phyloP scores from a whole-genome alignment of 768 basidiomycete genomes.

The Serendipita vermifera region DNA sequence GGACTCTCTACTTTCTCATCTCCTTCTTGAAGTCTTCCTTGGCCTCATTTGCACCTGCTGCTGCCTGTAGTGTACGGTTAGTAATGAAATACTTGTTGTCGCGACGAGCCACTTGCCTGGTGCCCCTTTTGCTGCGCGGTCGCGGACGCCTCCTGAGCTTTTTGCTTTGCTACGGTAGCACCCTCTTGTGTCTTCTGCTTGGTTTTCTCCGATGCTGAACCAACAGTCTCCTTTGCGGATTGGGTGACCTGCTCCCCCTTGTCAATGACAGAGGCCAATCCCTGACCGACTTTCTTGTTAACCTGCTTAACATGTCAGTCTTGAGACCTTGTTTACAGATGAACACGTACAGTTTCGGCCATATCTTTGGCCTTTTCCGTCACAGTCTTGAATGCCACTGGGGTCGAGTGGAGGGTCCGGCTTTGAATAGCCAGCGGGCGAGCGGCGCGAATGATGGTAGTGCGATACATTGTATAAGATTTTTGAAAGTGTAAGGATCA shows the following conservation, averaged over 20 bases:
- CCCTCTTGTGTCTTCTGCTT: slow-evolving; percentile 9
- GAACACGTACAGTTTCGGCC: slow-evolving; percentile 25
- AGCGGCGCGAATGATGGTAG: too few species aligned
- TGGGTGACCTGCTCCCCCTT: slow-evolving; percentile 30
- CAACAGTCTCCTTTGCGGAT: slow-evolving; percentile 27
- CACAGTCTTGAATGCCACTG: slow-evolving; percentile 24
- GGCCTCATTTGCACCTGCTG: slow-evolving; percentile 16
- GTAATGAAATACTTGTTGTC: too few species aligned
- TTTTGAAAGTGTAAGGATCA: too few species aligned
- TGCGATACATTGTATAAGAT: too few species aligned
- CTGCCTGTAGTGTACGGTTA: slow-evolving; percentile 12
- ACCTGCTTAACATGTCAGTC: slow-evolving; percentile 20
- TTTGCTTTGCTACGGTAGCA: slow-evolving; percentile 6
- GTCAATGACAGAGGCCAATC: slow-evolving; percentile 32
- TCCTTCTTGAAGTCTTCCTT: slow-evolving; percentile 17
- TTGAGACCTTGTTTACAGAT: not conserved
- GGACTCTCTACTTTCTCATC: slow-evolving; percentile 15
- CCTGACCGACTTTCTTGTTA: slow-evolving; percentile 29
- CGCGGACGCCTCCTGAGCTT: not conserved
- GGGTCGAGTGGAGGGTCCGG: slow-evolving; percentile 24
- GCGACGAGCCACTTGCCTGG: too few species aligned
- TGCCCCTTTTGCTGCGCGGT: slow-evolving; percentile 5
- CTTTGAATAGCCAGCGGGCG: too few species aligned
- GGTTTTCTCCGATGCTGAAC: slow-evolving; percentile 15
- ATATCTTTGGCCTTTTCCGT: slow-evolving; percentile 30